Conservation (phyloP, 257 asterid species). For the Nicotiana otophora region DNA sequence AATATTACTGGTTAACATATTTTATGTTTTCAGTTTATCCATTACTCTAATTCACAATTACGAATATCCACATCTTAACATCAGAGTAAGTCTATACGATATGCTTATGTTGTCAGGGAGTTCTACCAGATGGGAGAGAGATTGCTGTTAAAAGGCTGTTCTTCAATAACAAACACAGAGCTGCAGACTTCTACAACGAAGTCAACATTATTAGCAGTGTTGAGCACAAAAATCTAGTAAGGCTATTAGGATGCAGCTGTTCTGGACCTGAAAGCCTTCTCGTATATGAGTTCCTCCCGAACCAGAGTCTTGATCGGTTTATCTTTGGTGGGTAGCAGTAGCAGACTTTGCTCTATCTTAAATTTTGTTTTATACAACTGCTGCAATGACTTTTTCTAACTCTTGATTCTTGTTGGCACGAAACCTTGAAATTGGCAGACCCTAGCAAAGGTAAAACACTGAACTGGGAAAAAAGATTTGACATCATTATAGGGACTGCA, state of each 20-base stretch:
- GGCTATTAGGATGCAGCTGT: conserved; percentile 87
- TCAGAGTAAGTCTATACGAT: neutral
- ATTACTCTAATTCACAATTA: neutral
- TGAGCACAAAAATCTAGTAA: conserved; percentile 85
- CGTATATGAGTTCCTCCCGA: conserved; percentile 64
- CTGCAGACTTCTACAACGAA: conserved; percentile 88
- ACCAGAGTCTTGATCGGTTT: conserved; percentile 74
- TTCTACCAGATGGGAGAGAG: conserved; percentile 76
- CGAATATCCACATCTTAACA: neutral
- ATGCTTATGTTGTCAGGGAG: conserved; percentile 41
- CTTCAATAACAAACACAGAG: conserved; percentile 83
- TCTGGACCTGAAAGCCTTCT: conserved; percentile 92
- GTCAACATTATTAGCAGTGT: conserved; percentile 83
- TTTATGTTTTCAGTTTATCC: no score
- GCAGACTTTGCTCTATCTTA: conserved; percentile 1
- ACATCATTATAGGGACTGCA: conserved; percentile 64
- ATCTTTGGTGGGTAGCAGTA: conserved; percentile 56
- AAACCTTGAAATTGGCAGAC: conserved; percentile 32
- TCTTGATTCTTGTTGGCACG: neutral
- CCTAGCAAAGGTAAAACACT: conserved; percentile 49
- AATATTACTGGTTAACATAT: neutral
- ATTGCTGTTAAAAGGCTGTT: conserved; percentile 89
- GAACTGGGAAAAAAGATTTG: conserved; percentile 66
- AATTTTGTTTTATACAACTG: neutral
- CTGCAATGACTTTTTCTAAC: neutral